phyloP scores from a whole-genome alignment of 495 filamentous ascomycete genomes.

The Penicillium pulvis region DNA sequence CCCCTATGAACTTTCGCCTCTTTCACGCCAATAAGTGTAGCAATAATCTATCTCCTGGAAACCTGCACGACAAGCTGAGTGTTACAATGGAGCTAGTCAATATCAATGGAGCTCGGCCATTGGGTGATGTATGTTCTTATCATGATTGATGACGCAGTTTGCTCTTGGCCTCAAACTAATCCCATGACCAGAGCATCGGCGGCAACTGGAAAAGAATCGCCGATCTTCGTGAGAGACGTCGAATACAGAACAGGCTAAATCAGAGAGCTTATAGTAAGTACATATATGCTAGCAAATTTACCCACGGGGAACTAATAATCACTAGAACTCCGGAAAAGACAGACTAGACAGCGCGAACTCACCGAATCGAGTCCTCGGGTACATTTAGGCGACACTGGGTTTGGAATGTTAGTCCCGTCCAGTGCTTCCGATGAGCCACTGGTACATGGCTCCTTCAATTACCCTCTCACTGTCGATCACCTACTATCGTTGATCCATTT shows the following conservation, averaged over 20 bases:
- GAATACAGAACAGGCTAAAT: background rate
- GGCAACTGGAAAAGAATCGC: background rate
- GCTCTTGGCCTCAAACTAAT: too few species aligned
- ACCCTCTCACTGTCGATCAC: background rate
- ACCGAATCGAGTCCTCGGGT: background rate
- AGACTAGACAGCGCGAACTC: background rate
- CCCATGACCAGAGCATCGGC: background rate
- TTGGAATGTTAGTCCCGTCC: slow-evolving; percentile 1
- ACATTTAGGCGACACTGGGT: background rate
- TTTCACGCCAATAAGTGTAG: too few species aligned
- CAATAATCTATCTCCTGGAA: background rate
- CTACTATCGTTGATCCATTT: slow-evolving; percentile 3
- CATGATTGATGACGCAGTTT: too few species aligned
- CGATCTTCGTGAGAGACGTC: background rate
- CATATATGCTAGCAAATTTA: background rate
- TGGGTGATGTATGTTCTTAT: too few species aligned
- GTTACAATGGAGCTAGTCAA: too few species aligned
- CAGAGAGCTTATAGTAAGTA: slow-evolving; percentile 3
- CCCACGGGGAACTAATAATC: background rate
- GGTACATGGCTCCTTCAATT: background rate
- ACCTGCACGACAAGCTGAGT: too few species aligned
- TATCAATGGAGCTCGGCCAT: too few species aligned
- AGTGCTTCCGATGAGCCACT: background rate
- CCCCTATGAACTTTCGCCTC: background rate
- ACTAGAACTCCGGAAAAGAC: slow-evolving; percentile 1